Base-by-base conservation (phyloP, 164 flowering plant species). In the Aristolochia contorta region DNA sequence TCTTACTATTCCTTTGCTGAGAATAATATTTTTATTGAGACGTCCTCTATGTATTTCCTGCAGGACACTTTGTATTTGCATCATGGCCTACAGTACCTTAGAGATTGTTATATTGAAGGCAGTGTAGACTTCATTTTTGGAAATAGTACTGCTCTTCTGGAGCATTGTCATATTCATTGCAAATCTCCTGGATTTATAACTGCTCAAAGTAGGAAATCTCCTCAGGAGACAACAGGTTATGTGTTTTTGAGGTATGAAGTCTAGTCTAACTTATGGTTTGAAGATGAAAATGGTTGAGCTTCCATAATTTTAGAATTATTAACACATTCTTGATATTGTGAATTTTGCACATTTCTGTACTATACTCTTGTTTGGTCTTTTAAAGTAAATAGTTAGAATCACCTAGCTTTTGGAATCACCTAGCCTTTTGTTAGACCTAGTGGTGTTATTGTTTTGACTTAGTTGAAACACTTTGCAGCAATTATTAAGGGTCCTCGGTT, bases 41-140 rank as follows among this genome's bases (percentile, higher is more conserved):
- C 7, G 43, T 37, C 5, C 3, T 37, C 43, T 37, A 3, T 37
- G 43, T 37, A 37, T 37, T 10, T 23, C 49, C n/a, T 74, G 75
- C 82, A 93, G 99, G 99, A 90, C 69, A 93, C 99, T 0, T 58
- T 93, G 54, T 90, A 93, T 74, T 70, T 93, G 71, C 99, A 90
- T 77, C 62, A 88, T 67, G 99, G 99, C 47, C 90, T 80, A 65
- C 95, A 93, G 64, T 93, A 88, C 73, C 66, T 93, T 65, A 83
- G 80, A 69, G 89, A 93, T 75, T 93, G 99, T 70, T 90, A 93
- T 49, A 84, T 93, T 60, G 99, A 93, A 77, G 99, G 97, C 69
- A 90, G 95, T 61, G 94, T 88, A 60, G 97, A 93, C 73, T 93
- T 93, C 79, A 90, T 93, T 47, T 93, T 93, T 77, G 99, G 99